Conservation (phyloP, 106 monocot species). For the Acorus gramineus region DNA sequence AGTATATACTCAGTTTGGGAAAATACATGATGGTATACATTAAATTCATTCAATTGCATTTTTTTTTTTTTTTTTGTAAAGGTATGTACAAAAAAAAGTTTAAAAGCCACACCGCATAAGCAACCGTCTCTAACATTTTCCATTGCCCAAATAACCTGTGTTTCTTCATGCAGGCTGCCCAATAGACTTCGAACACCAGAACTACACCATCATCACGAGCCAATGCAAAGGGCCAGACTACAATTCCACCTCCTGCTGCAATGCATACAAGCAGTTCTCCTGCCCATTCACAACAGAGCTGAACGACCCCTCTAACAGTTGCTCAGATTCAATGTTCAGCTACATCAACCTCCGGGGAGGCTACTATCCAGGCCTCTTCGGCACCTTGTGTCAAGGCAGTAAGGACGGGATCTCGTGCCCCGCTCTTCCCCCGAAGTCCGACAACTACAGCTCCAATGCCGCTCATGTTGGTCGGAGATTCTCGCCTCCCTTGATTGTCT, state of each 20-base stretch:
- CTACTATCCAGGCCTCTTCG: conserved; percentile 23
- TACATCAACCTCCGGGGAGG: conserved; percentile 23
- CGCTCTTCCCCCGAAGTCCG: too few relatives aligned
- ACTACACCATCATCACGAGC: conserved; percentile 21
- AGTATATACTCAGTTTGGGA: too few relatives aligned
- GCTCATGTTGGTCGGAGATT: neutral
- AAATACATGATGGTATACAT: too few relatives aligned
- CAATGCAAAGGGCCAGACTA: conserved; percentile 27
- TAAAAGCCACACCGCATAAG: too few relatives aligned
- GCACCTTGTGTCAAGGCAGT: conserved; percentile 10
- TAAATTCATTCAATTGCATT: too few relatives aligned
- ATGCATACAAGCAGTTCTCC: conserved; percentile 17
- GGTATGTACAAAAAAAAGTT: too few relatives aligned
- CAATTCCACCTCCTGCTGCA: conserved; percentile 14
- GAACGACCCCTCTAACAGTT: conserved; percentile 15
- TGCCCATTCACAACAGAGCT: conserved; percentile 11
- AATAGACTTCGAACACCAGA: conserved; percentile 18
- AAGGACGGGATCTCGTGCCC: conserved; percentile 15
- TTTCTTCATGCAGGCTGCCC: conserved; percentile 21
- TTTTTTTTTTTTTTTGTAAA: too few relatives aligned
- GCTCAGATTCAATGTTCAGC: conserved; percentile 26
- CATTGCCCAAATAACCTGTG: too few relatives aligned
- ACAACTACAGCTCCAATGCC: neutral
- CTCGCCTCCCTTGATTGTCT: too few relatives aligned
- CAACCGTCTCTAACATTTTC: too few relatives aligned